Percentiles rank a stretch among this genome's conserved stretches.
These are phyloP conservation scores for Ustilago tritici DNA, from an alignment of 1,284 basidiomycete genomes.

Conservation along the genomic window DNA sequence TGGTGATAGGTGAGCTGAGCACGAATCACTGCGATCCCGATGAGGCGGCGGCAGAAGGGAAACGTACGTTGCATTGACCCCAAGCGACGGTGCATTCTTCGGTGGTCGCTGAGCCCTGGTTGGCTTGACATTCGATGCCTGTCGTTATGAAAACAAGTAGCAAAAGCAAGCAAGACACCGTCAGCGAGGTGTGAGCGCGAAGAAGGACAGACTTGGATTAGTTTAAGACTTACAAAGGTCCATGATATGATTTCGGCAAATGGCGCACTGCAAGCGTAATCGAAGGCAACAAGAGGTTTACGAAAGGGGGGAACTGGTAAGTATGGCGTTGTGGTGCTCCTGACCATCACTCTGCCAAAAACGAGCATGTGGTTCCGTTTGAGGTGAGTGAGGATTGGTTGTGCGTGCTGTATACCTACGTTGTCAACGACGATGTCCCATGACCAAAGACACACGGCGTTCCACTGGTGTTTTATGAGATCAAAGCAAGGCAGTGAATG, in stretches of 20 bases:
- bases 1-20: no score
- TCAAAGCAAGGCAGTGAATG: background rate
- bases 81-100: constrained; percentile 99
- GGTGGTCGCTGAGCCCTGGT: constrained; percentile 93
- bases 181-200: background rate
- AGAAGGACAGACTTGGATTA: background rate
- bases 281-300: background rate
- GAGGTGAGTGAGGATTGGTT: background rate
- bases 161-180: background rate
- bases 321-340: background rate
- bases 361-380: background rate
- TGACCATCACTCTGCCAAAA: background rate
- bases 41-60: background rate
- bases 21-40: background rate
- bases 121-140: constrained; percentile 99
- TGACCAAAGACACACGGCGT: constrained; percentile 67
- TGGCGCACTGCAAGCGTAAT: constrained; percentile 60
- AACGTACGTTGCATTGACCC: constrained; percentile 95
- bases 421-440: constrained; percentile 70
- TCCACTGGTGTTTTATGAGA: constrained; percentile 56
- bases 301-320: background rate
- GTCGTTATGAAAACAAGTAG: constrained; percentile 1
- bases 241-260: constrained; percentile 70
- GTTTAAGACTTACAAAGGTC: constrained; percentile 63
- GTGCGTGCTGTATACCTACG: constrained; percentile 41